These are phyloP conservation scores for Acanthamoeba triangularis DNA, from an alignment of 208 protist genomes.

Conservation along the genomic window DNA sequence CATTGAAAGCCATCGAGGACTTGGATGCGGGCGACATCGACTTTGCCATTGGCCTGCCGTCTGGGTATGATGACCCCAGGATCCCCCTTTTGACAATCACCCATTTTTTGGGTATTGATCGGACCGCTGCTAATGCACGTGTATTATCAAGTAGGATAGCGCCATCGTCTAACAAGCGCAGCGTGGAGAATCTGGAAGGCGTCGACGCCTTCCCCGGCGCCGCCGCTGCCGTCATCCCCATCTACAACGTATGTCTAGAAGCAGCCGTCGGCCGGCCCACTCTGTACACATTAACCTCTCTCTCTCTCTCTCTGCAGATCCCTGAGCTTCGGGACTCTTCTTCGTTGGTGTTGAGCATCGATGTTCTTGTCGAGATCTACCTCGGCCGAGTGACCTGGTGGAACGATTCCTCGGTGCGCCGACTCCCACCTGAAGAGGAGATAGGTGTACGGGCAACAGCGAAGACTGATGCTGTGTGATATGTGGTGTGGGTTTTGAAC, in stretches of 20 bases:
- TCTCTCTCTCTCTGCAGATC: not conserved
- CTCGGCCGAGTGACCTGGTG: not conserved
- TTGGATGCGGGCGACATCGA: slow-evolving; percentile 34
- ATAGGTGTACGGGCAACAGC: not conserved
- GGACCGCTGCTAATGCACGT: not conserved
- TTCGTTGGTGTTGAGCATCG: slow-evolving; percentile 33
- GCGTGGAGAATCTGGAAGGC: slow-evolving; percentile 40
- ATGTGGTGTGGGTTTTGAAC: not conserved
- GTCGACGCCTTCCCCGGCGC: slow-evolving; percentile 40
- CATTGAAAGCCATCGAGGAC: not conserved
- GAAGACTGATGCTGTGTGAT: not conserved
- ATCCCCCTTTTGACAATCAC: not conserved
- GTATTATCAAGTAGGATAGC: slow-evolving; percentile 46
- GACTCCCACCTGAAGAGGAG: not conserved
- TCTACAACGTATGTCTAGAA: slow-evolving; percentile 2
- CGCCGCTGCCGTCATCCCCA: not conserved
- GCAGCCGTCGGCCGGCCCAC: not conserved
- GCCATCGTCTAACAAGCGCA: not conserved
- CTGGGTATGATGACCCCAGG: not conserved
- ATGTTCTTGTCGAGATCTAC: slow-evolving; percentile 59
- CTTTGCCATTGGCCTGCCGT: slow-evolving; percentile 59
- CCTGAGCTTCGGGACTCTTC: not conserved
- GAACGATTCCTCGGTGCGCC: slow-evolving; percentile 10
- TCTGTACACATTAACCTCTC: not conserved
- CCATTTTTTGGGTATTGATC: too few relatives aligned